Conservation (phyloP, 352 stramenopile species). For the Achlya hypogyna region DNA sequence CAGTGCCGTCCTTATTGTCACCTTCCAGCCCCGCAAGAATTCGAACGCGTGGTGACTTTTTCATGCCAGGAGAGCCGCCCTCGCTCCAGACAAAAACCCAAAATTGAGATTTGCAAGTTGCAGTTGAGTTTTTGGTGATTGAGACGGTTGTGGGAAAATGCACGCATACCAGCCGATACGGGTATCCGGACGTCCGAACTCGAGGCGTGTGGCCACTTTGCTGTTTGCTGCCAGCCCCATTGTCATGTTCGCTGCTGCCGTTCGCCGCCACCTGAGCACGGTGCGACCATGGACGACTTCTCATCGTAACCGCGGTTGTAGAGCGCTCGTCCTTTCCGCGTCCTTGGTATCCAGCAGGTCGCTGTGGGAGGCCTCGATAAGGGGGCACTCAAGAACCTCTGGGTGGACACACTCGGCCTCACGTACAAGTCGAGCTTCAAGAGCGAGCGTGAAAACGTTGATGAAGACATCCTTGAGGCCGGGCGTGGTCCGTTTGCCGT, state of each 20-base stretch:
- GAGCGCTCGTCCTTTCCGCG: conserved; percentile 57
- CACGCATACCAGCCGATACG: background rate
- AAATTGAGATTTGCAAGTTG: no score
- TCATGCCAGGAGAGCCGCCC: no score
- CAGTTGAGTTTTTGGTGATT: background rate
- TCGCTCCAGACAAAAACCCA: no score
- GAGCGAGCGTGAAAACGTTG: conserved; percentile 94
- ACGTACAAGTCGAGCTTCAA: conserved; percentile 53
- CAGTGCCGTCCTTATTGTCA: no score
- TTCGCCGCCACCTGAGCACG: conserved; percentile 10
- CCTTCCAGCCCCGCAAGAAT: no score
- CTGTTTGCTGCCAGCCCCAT: background rate
- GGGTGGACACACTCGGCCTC: conserved; percentile 76
- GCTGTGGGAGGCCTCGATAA: conserved; percentile 92
- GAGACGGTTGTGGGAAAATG: background rate
- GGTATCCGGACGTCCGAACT: background rate
- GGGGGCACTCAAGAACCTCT: conserved; percentile 69
- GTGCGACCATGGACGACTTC: background rate
- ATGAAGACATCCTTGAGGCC: conserved; percentile 95
- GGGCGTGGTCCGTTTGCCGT: conserved; percentile 88
- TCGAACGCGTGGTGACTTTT: no score
- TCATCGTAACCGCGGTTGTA: background rate
- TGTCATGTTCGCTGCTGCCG: background rate
- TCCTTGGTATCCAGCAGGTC: conserved; percentile 97
- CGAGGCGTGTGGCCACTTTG: background rate